Base-by-base conservation (phyloP, 2,329 filamentous ascomycete genomes). In the Paracamarosporium sp. region DNA sequence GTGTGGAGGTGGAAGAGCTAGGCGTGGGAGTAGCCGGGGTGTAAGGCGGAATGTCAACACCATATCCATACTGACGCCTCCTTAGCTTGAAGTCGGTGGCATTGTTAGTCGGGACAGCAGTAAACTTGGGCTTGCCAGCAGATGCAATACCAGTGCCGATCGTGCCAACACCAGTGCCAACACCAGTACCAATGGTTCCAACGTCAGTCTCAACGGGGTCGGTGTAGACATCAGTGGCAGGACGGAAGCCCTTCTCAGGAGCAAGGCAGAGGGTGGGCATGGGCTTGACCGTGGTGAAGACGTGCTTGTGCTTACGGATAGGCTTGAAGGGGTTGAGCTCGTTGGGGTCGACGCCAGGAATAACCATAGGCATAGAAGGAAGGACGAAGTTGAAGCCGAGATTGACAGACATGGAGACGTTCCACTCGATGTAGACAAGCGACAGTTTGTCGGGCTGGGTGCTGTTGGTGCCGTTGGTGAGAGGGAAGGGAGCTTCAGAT, bases 371-470 rank as follows among this genome's bases (percentile, higher is more conserved):
- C 2, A 72, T 59, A 4, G 62, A 9, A 2, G 68, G 70, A 24
- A 72, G 47, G 0, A 53, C 53, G 45, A 73, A 57, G 13, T 63
- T 55, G 11, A 69, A 57, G 15, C 51, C 60, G 1, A 69, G 62
- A 24, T 67, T 66, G 7, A 68, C 52, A 5, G 60, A 45, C 36
- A 72, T 48, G 15, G 65, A 66, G 8, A 72, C 55, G 28, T 69
- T 70, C 8, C 70, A 62, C 59, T 70, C 64, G 22, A 70, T 61
- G 8, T 71, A 60, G 8, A 70, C 66, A 20, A 71, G 57, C 1
- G 60, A 55, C 9, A 51, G 36, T 27, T 51, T 51, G 13, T 64
- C 64, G 5, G 67, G 48, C n/a, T 55, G 36, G 20, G 30, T 36
- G 27, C 24, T 35, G 35, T 45, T 36, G 13, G 50, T 24, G 25